Conservation (phyloP, 192 early-diverging fungal species). For the Backusella parvicylindrica region DNA sequence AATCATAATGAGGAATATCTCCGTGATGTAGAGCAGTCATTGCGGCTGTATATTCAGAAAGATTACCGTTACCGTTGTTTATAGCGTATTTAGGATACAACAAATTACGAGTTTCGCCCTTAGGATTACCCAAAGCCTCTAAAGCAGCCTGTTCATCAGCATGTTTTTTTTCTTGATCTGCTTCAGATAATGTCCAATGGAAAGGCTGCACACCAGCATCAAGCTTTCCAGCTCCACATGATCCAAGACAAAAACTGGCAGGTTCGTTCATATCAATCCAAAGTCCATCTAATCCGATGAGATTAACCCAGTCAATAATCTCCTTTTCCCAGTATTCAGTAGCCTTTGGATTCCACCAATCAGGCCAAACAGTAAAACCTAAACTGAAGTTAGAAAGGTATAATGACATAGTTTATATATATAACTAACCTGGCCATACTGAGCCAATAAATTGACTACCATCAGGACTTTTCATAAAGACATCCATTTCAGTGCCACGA, state of each 20-base stretch:
- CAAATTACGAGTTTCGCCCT: slow-evolving; percentile 18
- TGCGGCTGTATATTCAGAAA: slow-evolving; percentile 43
- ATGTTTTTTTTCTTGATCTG: slow-evolving; percentile 31
- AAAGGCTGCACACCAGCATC: slow-evolving; percentile 12
- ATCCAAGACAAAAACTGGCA: slow-evolving; percentile 58
- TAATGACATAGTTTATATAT: background rate
- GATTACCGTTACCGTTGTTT: slow-evolving; percentile 42
- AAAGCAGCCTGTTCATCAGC: slow-evolving; percentile 12
- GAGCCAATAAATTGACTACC: slow-evolving; percentile 53
- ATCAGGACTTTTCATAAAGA: slow-evolving; percentile 56
- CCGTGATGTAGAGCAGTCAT: slow-evolving; percentile 37
- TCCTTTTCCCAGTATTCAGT: slow-evolving; percentile 47
- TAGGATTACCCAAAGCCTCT: background rate
- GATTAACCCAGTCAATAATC: slow-evolving; percentile 29
- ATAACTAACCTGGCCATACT: slow-evolving; percentile 24
- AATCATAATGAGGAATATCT: slow-evolving; percentile 22
- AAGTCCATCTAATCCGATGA: slow-evolving; percentile 28
- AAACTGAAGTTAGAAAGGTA: slow-evolving; percentile 16
- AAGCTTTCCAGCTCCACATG: slow-evolving; percentile 38
- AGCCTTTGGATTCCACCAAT: slow-evolving; percentile 54
- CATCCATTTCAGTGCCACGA: slow-evolving; percentile 43
- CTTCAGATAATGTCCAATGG: slow-evolving; percentile 30
- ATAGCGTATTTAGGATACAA: slow-evolving; percentile 51
- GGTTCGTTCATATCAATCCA: slow-evolving; percentile 79
- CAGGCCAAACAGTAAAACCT: slow-evolving; percentile 60